phyloP scores from a whole-genome alignment of 768 basidiomycete species.

The Podaxis sp. region DNA sequence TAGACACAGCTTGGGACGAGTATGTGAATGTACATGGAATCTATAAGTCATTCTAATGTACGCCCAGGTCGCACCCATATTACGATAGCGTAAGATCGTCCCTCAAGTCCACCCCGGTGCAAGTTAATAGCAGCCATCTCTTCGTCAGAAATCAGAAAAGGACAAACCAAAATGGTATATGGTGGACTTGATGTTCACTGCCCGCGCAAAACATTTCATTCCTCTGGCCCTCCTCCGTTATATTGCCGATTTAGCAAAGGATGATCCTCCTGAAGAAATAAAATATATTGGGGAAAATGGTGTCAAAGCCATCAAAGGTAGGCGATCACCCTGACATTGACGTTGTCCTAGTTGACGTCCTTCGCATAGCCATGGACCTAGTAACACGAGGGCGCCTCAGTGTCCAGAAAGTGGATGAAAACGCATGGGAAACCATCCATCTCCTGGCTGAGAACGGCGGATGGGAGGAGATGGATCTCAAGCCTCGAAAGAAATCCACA shows the following conservation, averaged over 20 bases:
- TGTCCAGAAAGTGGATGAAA: conserved; percentile 72
- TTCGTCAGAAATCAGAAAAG: conserved; percentile 67
- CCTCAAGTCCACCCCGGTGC: background rate
- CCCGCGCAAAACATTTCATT: conserved; percentile 67
- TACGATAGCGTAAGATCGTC: conserved; percentile 56
- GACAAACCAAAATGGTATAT: conserved; percentile 88
- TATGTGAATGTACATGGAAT: conserved; percentile 28
- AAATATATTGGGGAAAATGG: conserved; percentile 64
- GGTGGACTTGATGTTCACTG: conserved; percentile 72
- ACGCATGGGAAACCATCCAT: conserved; percentile 60
- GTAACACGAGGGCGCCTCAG: conserved; percentile 80
- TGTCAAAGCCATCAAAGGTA: conserved; percentile 61
- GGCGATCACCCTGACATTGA: conserved; percentile 8
- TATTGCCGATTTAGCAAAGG: conserved; percentile 41
- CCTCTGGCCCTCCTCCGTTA: conserved; percentile 70
- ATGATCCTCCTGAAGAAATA: conserved; percentile 46
- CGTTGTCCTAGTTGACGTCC: background rate
- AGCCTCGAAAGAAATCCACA: conserved; percentile 26
- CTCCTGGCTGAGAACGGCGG: conserved; percentile 69
- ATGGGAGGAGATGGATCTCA: conserved; percentile 57
- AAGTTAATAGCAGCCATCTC: background rate
- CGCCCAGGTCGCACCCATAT: conserved; percentile 64
- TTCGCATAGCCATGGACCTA: conserved; percentile 64
- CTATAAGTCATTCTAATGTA: conserved; percentile 1
- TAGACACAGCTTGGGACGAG: conserved; percentile 91